Conservation (phyloP, 495 filamentous ascomycete genomes). For the Pseudomonodictys pantanalensis region DNA sequence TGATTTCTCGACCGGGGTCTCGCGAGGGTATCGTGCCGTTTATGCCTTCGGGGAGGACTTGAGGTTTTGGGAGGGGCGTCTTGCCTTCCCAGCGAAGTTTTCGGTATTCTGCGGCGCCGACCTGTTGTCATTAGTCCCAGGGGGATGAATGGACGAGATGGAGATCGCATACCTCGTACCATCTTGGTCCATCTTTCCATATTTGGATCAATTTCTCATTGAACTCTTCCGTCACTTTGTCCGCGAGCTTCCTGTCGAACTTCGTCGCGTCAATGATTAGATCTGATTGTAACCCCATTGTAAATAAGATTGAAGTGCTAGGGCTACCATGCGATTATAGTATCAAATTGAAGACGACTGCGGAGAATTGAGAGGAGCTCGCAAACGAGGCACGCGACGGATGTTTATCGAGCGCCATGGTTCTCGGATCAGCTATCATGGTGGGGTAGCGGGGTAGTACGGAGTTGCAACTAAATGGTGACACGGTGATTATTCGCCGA, state of each 20-base stretch:
- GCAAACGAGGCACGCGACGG: too few species aligned
- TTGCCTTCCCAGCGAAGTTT: constrained; percentile 48
- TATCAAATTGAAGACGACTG: background rate
- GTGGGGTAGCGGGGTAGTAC: constrained; percentile 32
- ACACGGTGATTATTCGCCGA: background rate
- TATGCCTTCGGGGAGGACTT: constrained; percentile 40
- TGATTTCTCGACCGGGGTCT: constrained; percentile 48
- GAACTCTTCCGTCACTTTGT: constrained; percentile 34
- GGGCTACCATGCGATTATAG: background rate
- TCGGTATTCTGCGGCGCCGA: constrained; percentile 47
- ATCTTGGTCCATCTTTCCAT: constrained; percentile 37
- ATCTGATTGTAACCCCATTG: constrained; percentile 38
- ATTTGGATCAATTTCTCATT: constrained; percentile 42
- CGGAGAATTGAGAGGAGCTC: too few species aligned
- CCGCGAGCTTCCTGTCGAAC: constrained; percentile 32
- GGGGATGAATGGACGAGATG: background rate
- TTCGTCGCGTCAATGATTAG: constrained; percentile 33
- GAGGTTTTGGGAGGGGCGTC: constrained; percentile 44
- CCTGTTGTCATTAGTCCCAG: constrained; percentile 26
- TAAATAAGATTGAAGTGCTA: background rate
- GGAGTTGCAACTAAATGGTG: background rate
- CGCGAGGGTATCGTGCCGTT: constrained; percentile 51
- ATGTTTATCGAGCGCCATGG: too few species aligned
- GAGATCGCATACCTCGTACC: constrained; percentile 38
- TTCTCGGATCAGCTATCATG: too few species aligned